Percentiles rank a stretch among this genome's conserved stretches.
Conservation (phyloP, 2,329 filamentous ascomycete genomes). For the Whalleya microplaca region DNA sequence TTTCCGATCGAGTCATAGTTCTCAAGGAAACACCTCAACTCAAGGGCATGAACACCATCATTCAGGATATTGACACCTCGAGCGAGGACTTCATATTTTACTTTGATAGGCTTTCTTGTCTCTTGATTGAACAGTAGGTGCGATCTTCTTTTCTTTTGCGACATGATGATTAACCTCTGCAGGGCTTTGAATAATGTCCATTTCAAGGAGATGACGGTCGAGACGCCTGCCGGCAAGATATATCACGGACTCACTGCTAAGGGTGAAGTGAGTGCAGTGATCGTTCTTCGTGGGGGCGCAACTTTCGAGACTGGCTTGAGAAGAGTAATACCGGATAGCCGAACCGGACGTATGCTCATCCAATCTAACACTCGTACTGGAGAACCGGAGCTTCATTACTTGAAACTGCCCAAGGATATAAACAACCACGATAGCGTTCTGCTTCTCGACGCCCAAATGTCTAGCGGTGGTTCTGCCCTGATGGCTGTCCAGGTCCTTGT, state of each 20-base stretch:
- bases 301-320: conserved; percentile 87
- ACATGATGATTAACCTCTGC: conserved; percentile 5
- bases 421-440: conserved; percentile 77
- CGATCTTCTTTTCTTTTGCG: not conserved
- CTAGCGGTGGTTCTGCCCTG: conserved; percentile 78
- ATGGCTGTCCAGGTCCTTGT: conserved; percentile 98
- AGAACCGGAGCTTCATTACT: conserved; percentile 91
- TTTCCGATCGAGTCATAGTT: conserved; percentile 76
- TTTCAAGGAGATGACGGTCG: conserved; percentile 66
- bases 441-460: conserved; percentile 92
- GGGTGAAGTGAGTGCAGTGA: conserved; percentile 81
- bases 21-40: conserved; percentile 80
- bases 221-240: conserved; percentile 69
- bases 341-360: conserved; percentile 85
- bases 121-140: conserved; percentile 77
- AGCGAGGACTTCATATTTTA: conserved; percentile 97
- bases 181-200: conserved; percentile 78
- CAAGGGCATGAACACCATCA: conserved; percentile 84
- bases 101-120: conserved; percentile 85
- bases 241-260: conserved; percentile 74
- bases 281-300: conserved; percentile 86
- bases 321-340: conserved; percentile 89
- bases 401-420: conserved; percentile 77
- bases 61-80: conserved; percentile 77
- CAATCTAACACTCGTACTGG: conserved; percentile 84